Conservation (phyloP, 352 stramenopile genomes). For the Phytophthora cactorum region DNA sequence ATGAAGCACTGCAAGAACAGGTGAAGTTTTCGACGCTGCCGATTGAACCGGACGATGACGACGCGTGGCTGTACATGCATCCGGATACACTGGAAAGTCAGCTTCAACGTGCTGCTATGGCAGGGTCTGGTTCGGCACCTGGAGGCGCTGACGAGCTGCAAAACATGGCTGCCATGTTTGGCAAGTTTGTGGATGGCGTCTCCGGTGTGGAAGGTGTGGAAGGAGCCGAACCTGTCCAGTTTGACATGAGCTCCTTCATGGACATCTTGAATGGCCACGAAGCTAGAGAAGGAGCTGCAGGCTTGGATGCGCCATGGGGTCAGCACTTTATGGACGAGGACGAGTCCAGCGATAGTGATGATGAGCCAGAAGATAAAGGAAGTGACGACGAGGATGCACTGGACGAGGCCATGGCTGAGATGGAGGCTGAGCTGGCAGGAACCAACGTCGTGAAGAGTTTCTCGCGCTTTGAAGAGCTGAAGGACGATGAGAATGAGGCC, state of each 20-base stretch:
- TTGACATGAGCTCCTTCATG: slow-evolving; percentile 79
- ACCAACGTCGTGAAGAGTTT: slow-evolving; percentile 73
- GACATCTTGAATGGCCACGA: slow-evolving; percentile 53
- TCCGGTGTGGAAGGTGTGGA: slow-evolving; percentile 79
- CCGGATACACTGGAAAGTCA: slow-evolving; percentile 77
- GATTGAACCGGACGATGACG: slow-evolving; percentile 58
- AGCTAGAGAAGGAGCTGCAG: not conserved
- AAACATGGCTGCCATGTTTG: slow-evolving; percentile 77
- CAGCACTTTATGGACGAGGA: slow-evolving; percentile 38
- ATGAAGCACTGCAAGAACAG: slow-evolving; percentile 30
- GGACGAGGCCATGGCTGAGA: slow-evolving; percentile 71
- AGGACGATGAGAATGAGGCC: slow-evolving; percentile 15
- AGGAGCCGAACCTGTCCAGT: slow-evolving; percentile 54
- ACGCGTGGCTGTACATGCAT: slow-evolving; percentile 83
- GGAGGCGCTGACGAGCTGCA: slow-evolving; percentile 71
- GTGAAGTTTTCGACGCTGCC: slow-evolving; percentile 6
- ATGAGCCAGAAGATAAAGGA: slow-evolving; percentile 33
- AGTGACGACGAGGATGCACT: slow-evolving; percentile 47
- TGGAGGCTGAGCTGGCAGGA: slow-evolving; percentile 69
- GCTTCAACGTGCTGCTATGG: slow-evolving; percentile 44
- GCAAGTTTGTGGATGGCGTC: slow-evolving; percentile 66
- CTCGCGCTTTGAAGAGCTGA: slow-evolving; percentile 33
- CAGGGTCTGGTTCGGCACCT: slow-evolving; percentile 4
- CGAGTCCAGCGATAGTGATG: slow-evolving; percentile 34
- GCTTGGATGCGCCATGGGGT: slow-evolving; percentile 26